A percentile compares a stretch with the other conserved stretches of the same genome.
Conservation (phyloP, 2,329 filamentous ascomycete genomes). For the Cadophora gregata region DNA sequence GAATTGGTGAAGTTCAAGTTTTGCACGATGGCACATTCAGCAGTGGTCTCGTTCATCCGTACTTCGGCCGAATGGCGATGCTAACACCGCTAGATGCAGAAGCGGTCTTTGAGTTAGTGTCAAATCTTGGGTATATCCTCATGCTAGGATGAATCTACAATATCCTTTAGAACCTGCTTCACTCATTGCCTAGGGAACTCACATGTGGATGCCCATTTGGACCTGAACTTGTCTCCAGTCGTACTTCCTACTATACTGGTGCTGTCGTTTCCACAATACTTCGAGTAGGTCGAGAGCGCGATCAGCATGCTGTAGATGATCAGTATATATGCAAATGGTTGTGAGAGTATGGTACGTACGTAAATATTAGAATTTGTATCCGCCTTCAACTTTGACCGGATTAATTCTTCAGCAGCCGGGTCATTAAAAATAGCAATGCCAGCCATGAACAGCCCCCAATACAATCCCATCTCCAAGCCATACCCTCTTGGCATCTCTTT, state of each 20-base stretch:
- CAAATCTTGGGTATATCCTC: conserved; percentile 5
- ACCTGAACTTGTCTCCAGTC: conserved; percentile 43
- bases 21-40: not conserved
- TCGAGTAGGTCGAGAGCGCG: conserved; percentile 41
- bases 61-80: not conserved
- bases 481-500: conserved; percentile 41
- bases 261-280: conserved; percentile 42
- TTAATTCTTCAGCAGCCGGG: conserved; percentile 37
- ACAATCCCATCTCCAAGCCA: conserved; percentile 43
- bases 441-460: conserved; percentile 43
- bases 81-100: not conserved
- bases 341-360: conserved; percentile 28
- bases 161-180: conserved; percentile 5
- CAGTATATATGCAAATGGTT: conserved; percentile 1
- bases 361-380: conserved; percentile 42
- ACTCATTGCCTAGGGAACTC: conserved; percentile 9
- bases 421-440: conserved; percentile 41
- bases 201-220: conserved; percentile 44
- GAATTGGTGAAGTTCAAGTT: no score
- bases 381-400: conserved; percentile 39
- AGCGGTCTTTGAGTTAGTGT: no score
- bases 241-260: conserved; percentile 40
- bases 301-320: conserved; percentile 39
- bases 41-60: not conserved
- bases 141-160: conserved; percentile 37